A percentile compares a stretch with the other conserved stretches of the same genome.
phyloP scores from a whole-genome alignment of 306 rosid genomes.

The Cicer cuneatum region DNA sequence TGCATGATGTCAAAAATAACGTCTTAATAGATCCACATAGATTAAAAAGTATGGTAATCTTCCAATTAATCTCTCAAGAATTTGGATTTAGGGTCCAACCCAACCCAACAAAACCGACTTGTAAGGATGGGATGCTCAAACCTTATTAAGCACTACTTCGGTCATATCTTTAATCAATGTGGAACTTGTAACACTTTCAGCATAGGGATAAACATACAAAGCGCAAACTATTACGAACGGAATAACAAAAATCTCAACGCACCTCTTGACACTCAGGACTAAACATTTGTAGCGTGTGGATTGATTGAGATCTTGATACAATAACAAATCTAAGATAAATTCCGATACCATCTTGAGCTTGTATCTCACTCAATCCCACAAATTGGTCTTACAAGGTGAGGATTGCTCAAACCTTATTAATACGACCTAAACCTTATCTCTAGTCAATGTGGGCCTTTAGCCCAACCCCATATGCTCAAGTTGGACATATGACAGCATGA shows the following conservation, averaged over 20 bases:
- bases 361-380: background rate
- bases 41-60: constrained; percentile 27
- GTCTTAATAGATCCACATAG: constrained; percentile 18
- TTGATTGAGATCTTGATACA: background rate
- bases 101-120: constrained; percentile 1
- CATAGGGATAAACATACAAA: background rate
- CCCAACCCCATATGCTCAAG: no score
- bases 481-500: no score
- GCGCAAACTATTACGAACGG: background rate
- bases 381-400: background rate
- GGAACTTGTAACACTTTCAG: background rate
- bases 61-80: background rate
- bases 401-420: background rate
- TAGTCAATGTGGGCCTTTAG: background rate
- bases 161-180: background rate
- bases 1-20: constrained; percentile 50
- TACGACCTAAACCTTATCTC: background rate
- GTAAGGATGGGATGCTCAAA: background rate
- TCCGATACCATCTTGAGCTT: background rate
- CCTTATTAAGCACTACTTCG: background rate
- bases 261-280: background rate
- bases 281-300: background rate
- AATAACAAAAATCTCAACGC: background rate
- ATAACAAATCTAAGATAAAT: background rate
- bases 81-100: background rate